These are phyloP conservation scores for Pseudonectria foliicola DNA, from an alignment of 2,329 filamentous ascomycete genomes.

Conservation along the genomic window DNA sequence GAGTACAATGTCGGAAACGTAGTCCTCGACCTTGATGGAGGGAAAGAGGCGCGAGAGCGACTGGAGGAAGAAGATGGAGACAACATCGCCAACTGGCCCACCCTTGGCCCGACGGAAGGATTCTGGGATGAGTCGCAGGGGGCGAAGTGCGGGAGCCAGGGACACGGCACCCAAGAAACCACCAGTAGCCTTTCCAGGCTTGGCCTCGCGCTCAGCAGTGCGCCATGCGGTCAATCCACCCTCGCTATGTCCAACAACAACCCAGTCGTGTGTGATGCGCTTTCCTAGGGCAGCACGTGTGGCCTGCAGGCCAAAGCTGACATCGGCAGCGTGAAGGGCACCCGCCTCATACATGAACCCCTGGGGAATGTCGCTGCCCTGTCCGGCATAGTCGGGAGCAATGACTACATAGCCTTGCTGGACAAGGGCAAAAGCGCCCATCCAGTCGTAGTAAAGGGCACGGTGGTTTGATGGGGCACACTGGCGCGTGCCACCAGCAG, in stretches of 20 bases:
- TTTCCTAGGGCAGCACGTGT: conserved; percentile 7
- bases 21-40: conserved; percentile 9
- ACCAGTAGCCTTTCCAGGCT: no score
- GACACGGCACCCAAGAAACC: no score
- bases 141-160: no score
- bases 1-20: conserved; percentile 4
- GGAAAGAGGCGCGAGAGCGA: conserved; percentile 8
- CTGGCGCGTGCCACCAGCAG: conserved; percentile 11
- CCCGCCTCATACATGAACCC: conserved; percentile 16
- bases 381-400: no score
- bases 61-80: conserved; percentile 13
- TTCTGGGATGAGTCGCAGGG: no score
- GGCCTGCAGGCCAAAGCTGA: conserved; percentile 8
- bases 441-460: conserved; percentile 15
- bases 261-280: conserved; percentile 13
- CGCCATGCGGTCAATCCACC: conserved; percentile 19
- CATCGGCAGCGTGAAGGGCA: conserved; percentile 13
- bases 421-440: conserved; percentile 14
- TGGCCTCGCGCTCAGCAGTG: conserved; percentile 16
- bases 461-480: conserved; percentile 18
- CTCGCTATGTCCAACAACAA: conserved; percentile 16
- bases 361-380: conserved; percentile 12
- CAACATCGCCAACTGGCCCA: no score
- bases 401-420: conserved; percentile 7
- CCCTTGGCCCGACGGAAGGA: no score